phyloP scores from a whole-genome alignment of 1,139 yeast genomes.

The Saccharomyces hybrid region DNA sequence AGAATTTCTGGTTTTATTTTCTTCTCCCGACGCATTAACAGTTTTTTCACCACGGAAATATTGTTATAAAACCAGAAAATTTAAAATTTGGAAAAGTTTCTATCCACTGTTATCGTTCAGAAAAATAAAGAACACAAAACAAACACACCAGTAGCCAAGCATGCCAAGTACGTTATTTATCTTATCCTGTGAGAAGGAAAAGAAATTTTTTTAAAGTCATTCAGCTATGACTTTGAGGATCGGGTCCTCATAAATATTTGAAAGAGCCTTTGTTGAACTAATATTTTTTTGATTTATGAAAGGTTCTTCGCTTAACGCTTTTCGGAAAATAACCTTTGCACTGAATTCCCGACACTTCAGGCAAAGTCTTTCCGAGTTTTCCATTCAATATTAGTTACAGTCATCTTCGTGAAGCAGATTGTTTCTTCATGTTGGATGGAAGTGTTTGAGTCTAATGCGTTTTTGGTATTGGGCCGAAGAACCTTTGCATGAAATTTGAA shows the following conservation, averaged over 20 bases:
- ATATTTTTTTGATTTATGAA: slow-evolving; percentile 17
- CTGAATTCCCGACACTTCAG: slow-evolving; percentile 91
- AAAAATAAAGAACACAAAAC: too few relatives aligned
- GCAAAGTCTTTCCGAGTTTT: slow-evolving; percentile 27
- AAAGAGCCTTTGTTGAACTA: slow-evolving; percentile 6
- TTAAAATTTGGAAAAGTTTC: too few relatives aligned
- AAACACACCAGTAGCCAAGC: background rate
- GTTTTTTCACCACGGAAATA: background rate
- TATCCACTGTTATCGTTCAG: too few relatives aligned
- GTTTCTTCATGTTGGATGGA: background rate
- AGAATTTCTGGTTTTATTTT: too few relatives aligned
- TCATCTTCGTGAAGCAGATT: background rate
- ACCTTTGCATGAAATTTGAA: background rate
- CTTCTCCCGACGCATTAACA: background rate
- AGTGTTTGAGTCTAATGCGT: background rate
- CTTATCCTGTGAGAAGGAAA: background rate
- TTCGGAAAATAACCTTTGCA: slow-evolving; percentile 33
- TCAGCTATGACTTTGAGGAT: slow-evolving; percentile 39
- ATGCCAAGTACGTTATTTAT: background rate
- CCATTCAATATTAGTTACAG: background rate
- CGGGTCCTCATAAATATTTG: slow-evolving; percentile 56
- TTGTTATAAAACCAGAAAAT: too few relatives aligned
- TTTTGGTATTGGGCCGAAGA: background rate
- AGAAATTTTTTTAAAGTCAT: background rate
- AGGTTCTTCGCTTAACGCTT: slow-evolving; percentile 13